Percentiles rank a stretch among this genome's conserved stretches.
phyloP scores from a whole-genome alignment of 805 yeast genomes.

The Barnettozyma sucrosica region DNA sequence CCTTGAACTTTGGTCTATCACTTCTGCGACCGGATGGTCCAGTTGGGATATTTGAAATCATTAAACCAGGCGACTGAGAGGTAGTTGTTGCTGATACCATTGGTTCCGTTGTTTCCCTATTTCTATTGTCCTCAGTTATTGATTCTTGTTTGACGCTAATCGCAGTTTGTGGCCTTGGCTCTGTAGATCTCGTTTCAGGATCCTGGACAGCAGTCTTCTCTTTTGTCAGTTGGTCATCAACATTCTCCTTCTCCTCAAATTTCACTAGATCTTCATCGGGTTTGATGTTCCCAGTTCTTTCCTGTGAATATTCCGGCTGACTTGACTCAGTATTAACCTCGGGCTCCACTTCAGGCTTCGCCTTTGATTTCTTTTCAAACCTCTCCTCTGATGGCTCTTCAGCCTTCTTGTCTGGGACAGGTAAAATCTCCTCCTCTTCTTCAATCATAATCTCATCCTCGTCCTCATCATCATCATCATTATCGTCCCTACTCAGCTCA shows the following conservation, averaged over 20 bases:
- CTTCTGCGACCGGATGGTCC: slow-evolving; percentile 5
- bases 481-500: not conserved
- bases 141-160: not conserved
- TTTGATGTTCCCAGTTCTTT: not conserved
- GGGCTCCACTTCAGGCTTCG: slow-evolving; percentile 8
- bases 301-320: not conserved
- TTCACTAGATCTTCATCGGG: not conserved
- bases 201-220: not conserved
- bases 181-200: not conserved
- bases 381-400: slow-evolving; percentile 4
- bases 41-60: slow-evolving; percentile 1
- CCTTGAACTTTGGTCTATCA: slow-evolving; percentile 1
- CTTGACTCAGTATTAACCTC: slow-evolving; percentile 1
- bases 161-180: not conserved
- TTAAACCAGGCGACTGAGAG: not conserved
- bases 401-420: slow-evolving; percentile 10
- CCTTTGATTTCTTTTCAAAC: slow-evolving; percentile 1
- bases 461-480: not conserved
- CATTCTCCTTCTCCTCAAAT: not conserved
- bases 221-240: not conserved
- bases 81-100: not conserved
- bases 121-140: not conserved
- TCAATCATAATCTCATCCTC: slow-evolving; percentile 19
- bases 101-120: not conserved
- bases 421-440: slow-evolving; percentile 19